Evolutionary conservation across 75 land plant genomes (phyloP).

Genomic region (Larix kaempferi): DNA sequence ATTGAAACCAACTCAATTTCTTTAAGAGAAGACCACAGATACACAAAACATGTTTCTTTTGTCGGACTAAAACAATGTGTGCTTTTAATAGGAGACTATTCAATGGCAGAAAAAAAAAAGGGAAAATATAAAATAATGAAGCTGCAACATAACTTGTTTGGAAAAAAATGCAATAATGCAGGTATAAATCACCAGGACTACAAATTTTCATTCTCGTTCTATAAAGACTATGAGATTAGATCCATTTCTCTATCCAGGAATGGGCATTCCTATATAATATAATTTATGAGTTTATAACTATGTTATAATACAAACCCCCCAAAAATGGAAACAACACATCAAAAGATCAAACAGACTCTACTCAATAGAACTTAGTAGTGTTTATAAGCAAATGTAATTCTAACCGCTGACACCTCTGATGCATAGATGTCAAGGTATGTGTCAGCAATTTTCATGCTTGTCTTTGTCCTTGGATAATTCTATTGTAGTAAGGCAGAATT

Average conservation of each 20-base stretch:
- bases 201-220: not conserved
- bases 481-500: not conserved
- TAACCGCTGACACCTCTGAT: not conserved
- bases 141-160: not conserved
- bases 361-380: not conserved
- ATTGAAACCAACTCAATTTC: not conserved
- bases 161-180: not conserved
- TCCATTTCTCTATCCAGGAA: not conserved
- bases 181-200: not conserved
- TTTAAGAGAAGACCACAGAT: not conserved
- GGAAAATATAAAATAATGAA: not conserved
- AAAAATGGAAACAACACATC: not conserved
- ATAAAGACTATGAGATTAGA: not conserved
- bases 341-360: not conserved
- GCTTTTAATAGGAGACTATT: not conserved
- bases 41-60: not conserved
- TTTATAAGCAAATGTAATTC: not conserved
- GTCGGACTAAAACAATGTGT: not conserved
- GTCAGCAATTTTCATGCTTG: not conserved
- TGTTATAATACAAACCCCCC: not conserved
- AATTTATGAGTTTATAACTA: not conserved
- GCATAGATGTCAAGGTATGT: not conserved
- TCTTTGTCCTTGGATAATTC: not conserved
- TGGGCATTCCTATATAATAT: not conserved
- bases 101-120: not conserved